phyloP scores from a whole-genome alignment of 129 eudicot species.

The Rutidosis leptorrhynchoides region DNA sequence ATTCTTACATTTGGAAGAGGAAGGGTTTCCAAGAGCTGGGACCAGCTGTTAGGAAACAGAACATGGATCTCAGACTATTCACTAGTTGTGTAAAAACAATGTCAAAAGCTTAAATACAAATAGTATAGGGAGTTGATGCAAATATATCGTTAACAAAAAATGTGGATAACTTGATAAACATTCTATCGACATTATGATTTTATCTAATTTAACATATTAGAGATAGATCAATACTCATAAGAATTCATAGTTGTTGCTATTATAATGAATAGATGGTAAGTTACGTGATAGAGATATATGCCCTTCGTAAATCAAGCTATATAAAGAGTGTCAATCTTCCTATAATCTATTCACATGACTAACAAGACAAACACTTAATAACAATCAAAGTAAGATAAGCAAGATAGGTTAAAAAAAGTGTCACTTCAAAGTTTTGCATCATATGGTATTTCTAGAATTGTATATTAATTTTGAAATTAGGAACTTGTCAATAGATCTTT shows the following conservation, averaged over 20 bases:
- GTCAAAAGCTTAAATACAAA: background rate
- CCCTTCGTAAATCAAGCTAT: background rate
- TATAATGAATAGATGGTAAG: background rate
- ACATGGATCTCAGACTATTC: constrained; percentile 17
- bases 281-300: background rate
- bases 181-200: background rate
- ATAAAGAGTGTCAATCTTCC: constrained; percentile 3
- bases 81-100: constrained; percentile 10
- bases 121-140: background rate
- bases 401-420: background rate
- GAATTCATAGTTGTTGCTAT: background rate
- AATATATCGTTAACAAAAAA: background rate
- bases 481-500: background rate
- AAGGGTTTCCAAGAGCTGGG: constrained; percentile 82
- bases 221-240: background rate
- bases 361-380: background rate
- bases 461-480: too few relatives aligned
- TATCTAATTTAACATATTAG: background rate
- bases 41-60: constrained; percentile 64
- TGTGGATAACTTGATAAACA: background rate
- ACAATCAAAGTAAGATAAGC: background rate
- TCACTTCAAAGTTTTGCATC: background rate
- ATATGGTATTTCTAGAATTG: constrained; percentile 1
- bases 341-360: background rate
- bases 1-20: constrained; percentile 77